phyloP scores from a whole-genome alignment of 768 basidiomycete species.

The Suillus plorans region DNA sequence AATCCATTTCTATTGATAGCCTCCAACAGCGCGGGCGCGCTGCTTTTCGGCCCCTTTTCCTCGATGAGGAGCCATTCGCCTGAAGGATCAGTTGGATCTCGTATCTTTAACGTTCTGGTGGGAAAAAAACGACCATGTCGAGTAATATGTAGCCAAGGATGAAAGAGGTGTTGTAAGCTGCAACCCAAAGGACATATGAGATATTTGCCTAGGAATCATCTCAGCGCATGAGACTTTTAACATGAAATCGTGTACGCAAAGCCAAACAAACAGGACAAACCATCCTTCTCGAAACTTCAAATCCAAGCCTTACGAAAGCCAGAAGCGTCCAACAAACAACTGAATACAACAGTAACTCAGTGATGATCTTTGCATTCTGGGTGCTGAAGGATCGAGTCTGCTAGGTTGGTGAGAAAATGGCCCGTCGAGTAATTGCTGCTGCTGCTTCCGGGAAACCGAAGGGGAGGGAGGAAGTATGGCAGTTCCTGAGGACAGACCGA shows the following conservation, averaged over 20 bases:
- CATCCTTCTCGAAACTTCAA: slow-evolving; percentile 51
- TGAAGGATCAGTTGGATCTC: slow-evolving; percentile 21
- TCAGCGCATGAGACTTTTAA: background rate
- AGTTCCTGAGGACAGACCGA: slow-evolving; percentile 82
- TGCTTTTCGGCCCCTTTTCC: slow-evolving; percentile 20
- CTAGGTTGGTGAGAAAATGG: slow-evolving; percentile 4
- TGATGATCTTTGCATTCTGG: slow-evolving; percentile 67
- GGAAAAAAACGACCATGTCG: slow-evolving; percentile 72
- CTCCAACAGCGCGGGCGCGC: slow-evolving; percentile 58
- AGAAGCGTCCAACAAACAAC: slow-evolving; percentile 79
- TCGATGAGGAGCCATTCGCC: slow-evolving; percentile 26
- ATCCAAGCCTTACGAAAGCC: slow-evolving; percentile 31
- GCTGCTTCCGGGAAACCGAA: slow-evolving; percentile 61
- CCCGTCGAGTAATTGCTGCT: slow-evolving; percentile 22
- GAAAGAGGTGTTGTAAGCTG: slow-evolving; percentile 86
- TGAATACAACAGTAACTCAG: slow-evolving; percentile 75
- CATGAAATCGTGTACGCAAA: background rate
- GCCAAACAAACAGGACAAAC: slow-evolving; percentile 38
- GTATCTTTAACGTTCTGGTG: slow-evolving; percentile 32
- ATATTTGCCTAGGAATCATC: slow-evolving; percentile 66
- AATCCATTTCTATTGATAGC: slow-evolving; percentile 84
- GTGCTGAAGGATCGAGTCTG: slow-evolving; percentile 23
- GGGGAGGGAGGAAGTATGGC: slow-evolving; percentile 78
- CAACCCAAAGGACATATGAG: slow-evolving; percentile 86
- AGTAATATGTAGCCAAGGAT: slow-evolving; percentile 77